phyloP scores from a whole-genome alignment of 192 early-diverging fungal genomes.

The Coemansia asiatica region DNA sequence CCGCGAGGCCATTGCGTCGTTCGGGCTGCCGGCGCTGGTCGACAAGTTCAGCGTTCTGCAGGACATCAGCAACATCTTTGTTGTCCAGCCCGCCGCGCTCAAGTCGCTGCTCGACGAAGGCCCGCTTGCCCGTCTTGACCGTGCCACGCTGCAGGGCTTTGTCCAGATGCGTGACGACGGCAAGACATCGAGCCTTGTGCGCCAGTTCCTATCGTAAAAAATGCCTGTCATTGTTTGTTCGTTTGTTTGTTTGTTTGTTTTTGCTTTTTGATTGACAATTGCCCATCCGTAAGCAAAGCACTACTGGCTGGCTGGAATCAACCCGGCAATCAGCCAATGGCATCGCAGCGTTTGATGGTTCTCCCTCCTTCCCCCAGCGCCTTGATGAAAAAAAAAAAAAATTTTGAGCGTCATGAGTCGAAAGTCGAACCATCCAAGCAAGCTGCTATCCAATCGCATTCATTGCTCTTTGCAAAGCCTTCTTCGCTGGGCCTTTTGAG shows the following conservation, averaged over 20 bases:
- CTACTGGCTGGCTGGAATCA: not conserved
- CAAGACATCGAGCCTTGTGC: conserved; percentile 53
- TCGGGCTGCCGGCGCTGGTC: conserved; percentile 70
- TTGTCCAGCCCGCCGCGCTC: conserved; percentile 89
- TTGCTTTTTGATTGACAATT: not conserved
- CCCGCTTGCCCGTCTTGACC: conserved; percentile 76
- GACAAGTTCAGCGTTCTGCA: conserved; percentile 89
- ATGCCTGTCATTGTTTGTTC: not conserved
- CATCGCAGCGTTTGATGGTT: not conserved
- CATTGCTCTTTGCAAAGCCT: not conserved
- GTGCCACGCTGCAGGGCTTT: conserved; percentile 80
- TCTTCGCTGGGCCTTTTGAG: not conserved
- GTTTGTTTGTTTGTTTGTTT: not conserved
- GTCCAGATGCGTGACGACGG: conserved; percentile 87
- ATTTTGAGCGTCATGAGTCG: not conserved
- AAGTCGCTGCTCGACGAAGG: conserved; percentile 86
- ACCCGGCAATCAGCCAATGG: conserved; percentile 1
- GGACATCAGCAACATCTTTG: conserved; percentile 89
- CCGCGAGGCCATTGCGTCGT: conserved; percentile 78
- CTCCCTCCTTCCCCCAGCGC: no score
- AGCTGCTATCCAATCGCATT: conserved; percentile 1
- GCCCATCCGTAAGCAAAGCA: not conserved
- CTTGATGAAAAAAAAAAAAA: not conserved
- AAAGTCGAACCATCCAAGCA: not conserved
- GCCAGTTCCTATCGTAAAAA: conserved; percentile 23